Percentiles rank a stretch among this genome's conserved stretches.
Conservation (phyloP, 2,329 filamentous ascomycete species). For the Fusarium hostae region DNA sequence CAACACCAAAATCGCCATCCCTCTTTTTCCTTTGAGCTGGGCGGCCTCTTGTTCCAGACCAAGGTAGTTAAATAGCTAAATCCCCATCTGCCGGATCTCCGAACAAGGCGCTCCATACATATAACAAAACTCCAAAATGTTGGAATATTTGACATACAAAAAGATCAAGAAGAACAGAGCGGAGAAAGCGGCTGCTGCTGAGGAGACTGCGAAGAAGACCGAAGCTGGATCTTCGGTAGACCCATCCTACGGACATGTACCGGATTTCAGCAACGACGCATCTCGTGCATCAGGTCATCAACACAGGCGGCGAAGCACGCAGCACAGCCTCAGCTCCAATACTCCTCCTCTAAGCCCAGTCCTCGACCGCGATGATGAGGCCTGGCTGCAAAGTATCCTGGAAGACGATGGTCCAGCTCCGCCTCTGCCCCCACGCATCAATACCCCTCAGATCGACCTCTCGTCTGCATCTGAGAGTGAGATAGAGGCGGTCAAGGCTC, state of each 20-base stretch:
- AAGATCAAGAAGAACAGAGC: constrained; percentile 70
- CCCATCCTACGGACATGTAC: constrained; percentile 17
- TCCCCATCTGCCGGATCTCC: background rate
- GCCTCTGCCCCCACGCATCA: constrained; percentile 65
- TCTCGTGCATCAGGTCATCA: constrained; percentile 21
- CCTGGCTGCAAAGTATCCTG: constrained; percentile 67
- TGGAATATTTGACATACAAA: constrained; percentile 72
- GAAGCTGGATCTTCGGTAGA: constrained; percentile 28
- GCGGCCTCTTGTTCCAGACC: constrained; percentile 33
- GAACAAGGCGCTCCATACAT: background rate
- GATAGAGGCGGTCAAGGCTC: constrained; percentile 44
- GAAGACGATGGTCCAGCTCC: constrained; percentile 58
- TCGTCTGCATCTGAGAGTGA: constrained; percentile 39
- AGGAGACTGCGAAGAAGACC: constrained; percentile 35
- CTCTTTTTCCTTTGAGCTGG: constrained; percentile 7
- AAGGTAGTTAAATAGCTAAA: constrained; percentile 21
- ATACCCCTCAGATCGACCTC: constrained; percentile 60
- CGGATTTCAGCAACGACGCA: constrained; percentile 26
- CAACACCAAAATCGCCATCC: constrained; percentile 29
- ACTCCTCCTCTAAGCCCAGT: constrained; percentile 54
- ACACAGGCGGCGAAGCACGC: constrained; percentile 30
- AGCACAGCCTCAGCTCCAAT: constrained; percentile 44
- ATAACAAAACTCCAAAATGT: constrained; percentile 55
- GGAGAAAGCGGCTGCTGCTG: constrained; percentile 55
- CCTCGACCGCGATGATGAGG: constrained; percentile 66